Evolutionary conservation across 2,329 filamentous ascomycete species (phyloP).

Genomic region (Diaporthe amygdali): DNA sequence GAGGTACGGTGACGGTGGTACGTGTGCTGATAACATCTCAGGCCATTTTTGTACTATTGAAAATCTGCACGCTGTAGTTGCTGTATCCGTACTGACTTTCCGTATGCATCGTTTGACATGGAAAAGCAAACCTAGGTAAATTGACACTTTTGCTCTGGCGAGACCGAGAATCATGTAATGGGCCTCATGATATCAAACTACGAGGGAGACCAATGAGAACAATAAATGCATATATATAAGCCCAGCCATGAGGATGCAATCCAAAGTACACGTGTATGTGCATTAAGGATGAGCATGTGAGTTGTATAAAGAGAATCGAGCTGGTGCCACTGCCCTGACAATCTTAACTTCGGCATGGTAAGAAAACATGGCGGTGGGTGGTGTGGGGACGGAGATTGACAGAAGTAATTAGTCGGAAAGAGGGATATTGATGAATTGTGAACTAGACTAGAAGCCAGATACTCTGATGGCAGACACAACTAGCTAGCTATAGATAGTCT

Average conservation of each 20-base stretch:
- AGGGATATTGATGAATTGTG: not conserved
- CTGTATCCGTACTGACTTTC: too few relatives aligned
- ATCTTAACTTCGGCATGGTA: not conserved
- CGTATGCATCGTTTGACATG: not conserved
- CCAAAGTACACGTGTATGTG: too few relatives aligned
- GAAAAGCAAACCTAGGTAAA: not conserved
- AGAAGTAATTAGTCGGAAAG: not conserved
- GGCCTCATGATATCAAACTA: not conserved
- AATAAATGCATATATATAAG: not conserved
- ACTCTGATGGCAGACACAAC: not conserved
- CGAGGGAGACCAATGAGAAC: too few relatives aligned
- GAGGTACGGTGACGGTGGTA: not conserved
- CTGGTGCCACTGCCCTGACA: not conserved
- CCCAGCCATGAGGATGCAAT: not conserved
- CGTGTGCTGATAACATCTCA: not conserved
- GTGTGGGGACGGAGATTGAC: conserved; percentile 1
- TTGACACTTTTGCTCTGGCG: not conserved
- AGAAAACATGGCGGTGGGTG: not conserved
- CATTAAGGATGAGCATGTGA: not conserved
- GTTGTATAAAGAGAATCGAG: not conserved
- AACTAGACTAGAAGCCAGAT: not conserved
- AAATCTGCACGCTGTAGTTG: not conserved
- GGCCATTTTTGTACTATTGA: not conserved
- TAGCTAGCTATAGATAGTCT: not conserved
- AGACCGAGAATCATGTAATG: not conserved